phyloP scores from a whole-genome alignment of 441 rosid species.

The Hypseocharis bilobata region DNA sequence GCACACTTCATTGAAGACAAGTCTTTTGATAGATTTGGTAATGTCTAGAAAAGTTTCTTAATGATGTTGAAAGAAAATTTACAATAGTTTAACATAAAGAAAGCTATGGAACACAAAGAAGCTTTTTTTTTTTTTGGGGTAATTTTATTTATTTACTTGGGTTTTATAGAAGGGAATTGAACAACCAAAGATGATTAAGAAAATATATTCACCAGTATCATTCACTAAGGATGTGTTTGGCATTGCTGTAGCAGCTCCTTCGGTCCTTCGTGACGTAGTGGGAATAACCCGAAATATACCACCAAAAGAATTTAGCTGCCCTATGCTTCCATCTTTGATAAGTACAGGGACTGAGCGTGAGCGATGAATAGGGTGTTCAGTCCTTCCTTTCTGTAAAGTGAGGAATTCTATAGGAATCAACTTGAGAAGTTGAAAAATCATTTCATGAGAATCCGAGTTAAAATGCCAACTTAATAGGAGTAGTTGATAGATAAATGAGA shows the following conservation, averaged over 20 bases:
- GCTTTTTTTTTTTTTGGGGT: too few species aligned
- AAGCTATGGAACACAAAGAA: too few species aligned
- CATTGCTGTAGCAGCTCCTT: conserved; percentile 21
- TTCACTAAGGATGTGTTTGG: conserved; percentile 32
- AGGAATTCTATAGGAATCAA: conserved; percentile 25
- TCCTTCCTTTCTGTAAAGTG: conserved; percentile 51
- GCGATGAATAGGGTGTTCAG: conserved; percentile 53
- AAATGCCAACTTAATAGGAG: background rate
- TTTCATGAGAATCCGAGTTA: background rate
- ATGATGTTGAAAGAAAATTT: too few species aligned
- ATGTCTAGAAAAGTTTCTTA: background rate
- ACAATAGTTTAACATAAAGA: too few species aligned
- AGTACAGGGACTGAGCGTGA: conserved; percentile 79
- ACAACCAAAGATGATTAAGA: background rate
- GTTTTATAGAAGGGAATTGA: background rate
- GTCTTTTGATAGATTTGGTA: background rate
- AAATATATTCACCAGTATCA: conserved; percentile 39
- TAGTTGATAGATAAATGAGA: background rate
- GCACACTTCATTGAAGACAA: background rate
- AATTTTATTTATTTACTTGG: background rate
- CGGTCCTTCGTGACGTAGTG: conserved; percentile 48
- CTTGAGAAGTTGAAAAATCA: conserved; percentile 12
- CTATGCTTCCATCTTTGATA: conserved; percentile 48
- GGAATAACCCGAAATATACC: conserved; percentile 65
- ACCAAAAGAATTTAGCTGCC: conserved; percentile 43